Conservation (phyloP, 1,284 basidiomycete genomes). For the Pterula multifida region DNA sequence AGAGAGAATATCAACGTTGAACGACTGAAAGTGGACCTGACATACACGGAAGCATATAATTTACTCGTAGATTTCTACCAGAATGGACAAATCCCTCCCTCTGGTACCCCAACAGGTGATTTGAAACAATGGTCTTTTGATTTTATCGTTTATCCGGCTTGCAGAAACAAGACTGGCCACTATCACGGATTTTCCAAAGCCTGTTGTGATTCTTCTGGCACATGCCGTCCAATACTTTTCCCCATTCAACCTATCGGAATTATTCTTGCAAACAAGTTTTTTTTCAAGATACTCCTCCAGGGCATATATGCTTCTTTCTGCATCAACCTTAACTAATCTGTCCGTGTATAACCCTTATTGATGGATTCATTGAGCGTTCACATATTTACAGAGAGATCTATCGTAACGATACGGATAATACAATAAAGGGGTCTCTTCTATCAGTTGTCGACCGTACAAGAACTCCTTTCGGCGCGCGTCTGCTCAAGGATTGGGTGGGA, state of each 20-base stretch:
- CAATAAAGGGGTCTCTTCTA: slow-evolving; percentile 63
- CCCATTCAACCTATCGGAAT: slow-evolving; percentile 66
- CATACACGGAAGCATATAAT: slow-evolving; percentile 66
- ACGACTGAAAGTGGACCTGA: slow-evolving; percentile 40
- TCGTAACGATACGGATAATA: slow-evolving; percentile 76
- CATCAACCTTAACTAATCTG: slow-evolving; percentile 82
- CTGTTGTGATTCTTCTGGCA: slow-evolving; percentile 66
- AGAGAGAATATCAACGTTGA: slow-evolving; percentile 33
- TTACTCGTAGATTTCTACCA: slow-evolving; percentile 66
- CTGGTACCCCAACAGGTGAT: not conserved
- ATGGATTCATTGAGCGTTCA: slow-evolving; percentile 9
- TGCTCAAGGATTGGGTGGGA: slow-evolving; percentile 81
- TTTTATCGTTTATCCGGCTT: too few relatives aligned
- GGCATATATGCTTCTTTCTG: slow-evolving; percentile 81
- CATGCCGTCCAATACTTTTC: slow-evolving; percentile 70
- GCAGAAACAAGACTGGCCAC: slow-evolving; percentile 47
- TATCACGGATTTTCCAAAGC: slow-evolving; percentile 63
- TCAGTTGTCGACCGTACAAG: slow-evolving; percentile 81
- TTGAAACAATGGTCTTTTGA: not conserved
- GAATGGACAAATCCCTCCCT: not conserved
- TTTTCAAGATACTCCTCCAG: slow-evolving; percentile 72
- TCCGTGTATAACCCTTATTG: too few relatives aligned
- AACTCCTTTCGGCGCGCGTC: slow-evolving; percentile 80
- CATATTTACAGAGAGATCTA: slow-evolving; percentile 57
- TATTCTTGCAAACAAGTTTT: slow-evolving; percentile 62